These are phyloP conservation scores for Telopea speciosissima DNA, from an alignment of 177 flowering plant species.

Conservation along the genomic window DNA sequence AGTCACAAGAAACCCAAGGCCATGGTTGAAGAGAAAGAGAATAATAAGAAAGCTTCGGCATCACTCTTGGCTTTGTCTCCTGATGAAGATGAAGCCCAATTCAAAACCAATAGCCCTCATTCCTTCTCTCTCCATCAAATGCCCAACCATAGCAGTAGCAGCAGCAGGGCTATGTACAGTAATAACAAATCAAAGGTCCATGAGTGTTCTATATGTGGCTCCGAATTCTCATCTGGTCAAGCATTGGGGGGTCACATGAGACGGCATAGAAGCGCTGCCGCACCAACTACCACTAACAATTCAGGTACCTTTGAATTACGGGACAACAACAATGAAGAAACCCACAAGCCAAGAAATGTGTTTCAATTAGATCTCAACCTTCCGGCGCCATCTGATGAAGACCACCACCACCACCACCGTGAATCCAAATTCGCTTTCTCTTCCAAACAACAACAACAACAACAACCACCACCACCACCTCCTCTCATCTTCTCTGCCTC, in stretches of 20 bases:
- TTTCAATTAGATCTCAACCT: conserved; percentile 72
- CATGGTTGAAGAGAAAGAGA: conserved; percentile 7
- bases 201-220: conserved; percentile 40
- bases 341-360: conserved; percentile 28
- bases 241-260: conserved; percentile 50
- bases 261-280: conserved; percentile 24
- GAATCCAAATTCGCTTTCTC: conserved; percentile 34
- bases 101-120: not conserved
- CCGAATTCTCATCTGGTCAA: conserved; percentile 39
- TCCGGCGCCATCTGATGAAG: conserved; percentile 75
- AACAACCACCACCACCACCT: not conserved
- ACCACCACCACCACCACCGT: conserved; percentile 11
- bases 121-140: conserved; percentile 11
- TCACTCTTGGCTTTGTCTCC: not conserved
- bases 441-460: conserved; percentile 17
- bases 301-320: not conserved
- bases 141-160: not conserved
- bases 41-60: conserved; percentile 1
- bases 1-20: conserved; percentile 39
- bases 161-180: conserved; percentile 2
- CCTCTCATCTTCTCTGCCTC: conserved; percentile 46
- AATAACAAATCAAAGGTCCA: conserved; percentile 27
- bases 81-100: conserved; percentile 7
- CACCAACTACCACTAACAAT: conserved; percentile 1
- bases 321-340: conserved; percentile 3